Base-by-base conservation (phyloP, 2,329 filamentous ascomycete species). In the Colletotrichum sp. region DNA sequence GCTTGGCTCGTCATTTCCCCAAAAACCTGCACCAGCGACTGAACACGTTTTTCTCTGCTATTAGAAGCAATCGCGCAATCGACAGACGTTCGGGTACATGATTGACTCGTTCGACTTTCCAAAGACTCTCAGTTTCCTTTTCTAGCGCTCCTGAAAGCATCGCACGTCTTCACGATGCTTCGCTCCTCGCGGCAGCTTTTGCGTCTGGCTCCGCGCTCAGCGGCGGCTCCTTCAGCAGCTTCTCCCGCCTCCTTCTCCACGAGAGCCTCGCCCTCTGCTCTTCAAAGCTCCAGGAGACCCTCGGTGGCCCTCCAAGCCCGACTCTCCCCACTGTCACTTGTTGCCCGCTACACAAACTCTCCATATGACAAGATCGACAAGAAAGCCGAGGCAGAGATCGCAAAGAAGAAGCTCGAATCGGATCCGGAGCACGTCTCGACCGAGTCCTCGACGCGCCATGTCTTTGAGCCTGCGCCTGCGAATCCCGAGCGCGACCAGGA, bases 381-480 rank as follows among this genome's bases (percentile, higher is more conserved):
- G 56, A 87, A 93, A 78, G 85, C 85, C 34, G 93, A 94, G 82
- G 87, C 88, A 62, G 86, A 88, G 77, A 79, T 91, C 10, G 88
- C 84, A 15, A 79, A 92, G 64, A 81, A 91, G 81, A 89, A 89
- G 80, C 84, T 96, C n/a, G 81, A 90, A 73, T 80, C 90, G 4
- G 84, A 90, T 32, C 94, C 94, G 0, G 90, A 91, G 52, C 82
- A 86, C 8, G 93, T 96, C 1, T 90, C 92, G 0, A 84, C 84
- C 27, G 87, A 87, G 56, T 96, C 93, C 3, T 87, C 85, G 13
- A 85, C 88, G 18, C 88, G 90, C 71, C 86, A 88, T 77, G 83
- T 90, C 64, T 84, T 90, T 52, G 87, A 91, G 81, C 78, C 83
- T 61, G 71, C 73, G 78, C 79, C 81, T 66, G 74, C 62, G 69